Conservation (phyloP, 78 protist genomes). For the Cavenderia fasciculata region DNA sequence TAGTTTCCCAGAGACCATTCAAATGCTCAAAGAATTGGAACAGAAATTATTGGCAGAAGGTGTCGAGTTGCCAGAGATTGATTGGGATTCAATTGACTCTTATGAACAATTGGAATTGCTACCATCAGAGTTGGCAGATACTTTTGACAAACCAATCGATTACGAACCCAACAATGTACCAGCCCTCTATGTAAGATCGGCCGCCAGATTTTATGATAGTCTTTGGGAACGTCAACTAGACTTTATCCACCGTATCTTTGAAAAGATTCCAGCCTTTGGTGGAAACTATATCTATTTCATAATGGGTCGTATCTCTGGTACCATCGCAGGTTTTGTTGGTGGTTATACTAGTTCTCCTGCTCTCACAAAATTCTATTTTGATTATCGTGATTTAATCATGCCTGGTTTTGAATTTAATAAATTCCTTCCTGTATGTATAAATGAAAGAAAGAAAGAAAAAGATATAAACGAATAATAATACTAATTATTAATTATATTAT, state of each 20-base stretch:
- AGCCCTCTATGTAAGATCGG: too few relatives aligned
- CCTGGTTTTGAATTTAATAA: constrained; percentile 9
- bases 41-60: background rate
- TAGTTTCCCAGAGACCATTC: background rate
- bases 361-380: background rate
- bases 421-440: background rate
- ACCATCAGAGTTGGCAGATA: too few relatives aligned
- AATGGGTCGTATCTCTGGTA: background rate
- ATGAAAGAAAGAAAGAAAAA: background rate
- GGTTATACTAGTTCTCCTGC: too few relatives aligned
- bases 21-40: background rate
- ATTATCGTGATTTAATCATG: background rate
- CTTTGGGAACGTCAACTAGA: too few relatives aligned
- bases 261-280: background rate
- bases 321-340: background rate
- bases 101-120: constrained; percentile 5
- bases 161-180: too few relatives aligned
- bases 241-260: too few relatives aligned
- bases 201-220: too few relatives aligned
- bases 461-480: too few relatives aligned
- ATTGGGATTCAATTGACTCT: constrained; percentile 16
- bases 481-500: background rate
- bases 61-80: constrained; percentile 7
- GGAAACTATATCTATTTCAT: constrained; percentile 12
- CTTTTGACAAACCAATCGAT: too few relatives aligned